Conservation (phyloP, 1,139 yeast species). For the Taphrina communis region DNA sequence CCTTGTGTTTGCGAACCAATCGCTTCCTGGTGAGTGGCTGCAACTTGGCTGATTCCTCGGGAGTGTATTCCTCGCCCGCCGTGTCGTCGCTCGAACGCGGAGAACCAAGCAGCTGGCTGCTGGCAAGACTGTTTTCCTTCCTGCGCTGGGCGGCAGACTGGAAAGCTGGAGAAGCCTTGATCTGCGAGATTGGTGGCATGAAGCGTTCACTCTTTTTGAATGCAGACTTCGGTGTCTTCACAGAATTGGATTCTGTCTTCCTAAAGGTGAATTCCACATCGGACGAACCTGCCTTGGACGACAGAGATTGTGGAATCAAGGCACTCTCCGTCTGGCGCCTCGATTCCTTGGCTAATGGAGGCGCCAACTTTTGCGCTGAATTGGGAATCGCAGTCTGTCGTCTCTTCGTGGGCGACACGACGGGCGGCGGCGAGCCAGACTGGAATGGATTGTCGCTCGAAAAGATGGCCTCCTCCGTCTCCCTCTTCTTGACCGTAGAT, state of each 20-base stretch:
- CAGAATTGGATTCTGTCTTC: not conserved
- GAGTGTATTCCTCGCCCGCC: constrained; percentile 39
- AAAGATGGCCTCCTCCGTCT: constrained; percentile 24
- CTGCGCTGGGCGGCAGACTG: constrained; percentile 39
- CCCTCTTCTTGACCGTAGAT: constrained; percentile 29
- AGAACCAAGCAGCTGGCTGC: constrained; percentile 16
- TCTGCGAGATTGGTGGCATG: constrained; percentile 33
- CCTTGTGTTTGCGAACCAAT: constrained; percentile 25
- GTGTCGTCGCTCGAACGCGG: constrained; percentile 8
- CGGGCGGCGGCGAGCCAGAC: constrained; percentile 29
- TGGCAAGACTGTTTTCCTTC: constrained; percentile 34
- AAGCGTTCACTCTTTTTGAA: constrained; percentile 27
- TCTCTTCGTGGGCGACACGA: constrained; percentile 11
- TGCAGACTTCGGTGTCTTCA: constrained; percentile 15
- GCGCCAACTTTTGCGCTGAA: constrained; percentile 28
- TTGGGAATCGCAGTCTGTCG: constrained; percentile 28
- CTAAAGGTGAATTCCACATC: constrained; percentile 23
- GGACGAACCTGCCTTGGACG: constrained; percentile 18
- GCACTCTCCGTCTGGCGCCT: constrained; percentile 29
- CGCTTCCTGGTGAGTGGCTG: constrained; percentile 39
- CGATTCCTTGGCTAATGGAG: constrained; percentile 21
- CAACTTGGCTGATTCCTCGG: constrained; percentile 37
- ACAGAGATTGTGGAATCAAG: constrained; percentile 12
- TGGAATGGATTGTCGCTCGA: constrained; percentile 40
- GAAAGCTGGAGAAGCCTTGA: constrained; percentile 35